Percentiles rank a stretch among this genome's conserved stretches.
Conservation (phyloP, 2,329 filamentous ascomycete species). For the Neopestalotiopsis rosae region DNA sequence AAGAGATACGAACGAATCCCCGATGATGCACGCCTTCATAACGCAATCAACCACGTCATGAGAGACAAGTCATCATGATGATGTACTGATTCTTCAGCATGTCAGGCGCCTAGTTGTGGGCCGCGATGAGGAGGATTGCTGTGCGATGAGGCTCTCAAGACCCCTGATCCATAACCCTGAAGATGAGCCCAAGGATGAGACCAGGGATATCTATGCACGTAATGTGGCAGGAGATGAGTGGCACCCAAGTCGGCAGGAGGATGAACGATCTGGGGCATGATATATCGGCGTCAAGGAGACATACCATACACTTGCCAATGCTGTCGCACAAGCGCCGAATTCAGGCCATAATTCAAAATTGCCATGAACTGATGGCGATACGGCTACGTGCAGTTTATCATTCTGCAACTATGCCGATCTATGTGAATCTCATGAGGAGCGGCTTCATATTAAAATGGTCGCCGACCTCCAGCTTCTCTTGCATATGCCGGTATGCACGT, state of each 20-base stretch:
- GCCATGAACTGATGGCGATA: not conserved
- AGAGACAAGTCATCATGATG: not conserved
- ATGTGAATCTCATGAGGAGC: not conserved
- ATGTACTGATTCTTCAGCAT: not conserved
- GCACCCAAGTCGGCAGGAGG: constrained; percentile 29
- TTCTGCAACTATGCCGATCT: not conserved
- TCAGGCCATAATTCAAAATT: not conserved
- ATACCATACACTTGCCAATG: constrained; percentile 21
- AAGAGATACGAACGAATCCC: not conserved
- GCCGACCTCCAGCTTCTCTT: constrained; percentile 8
- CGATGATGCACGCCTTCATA: not conserved
- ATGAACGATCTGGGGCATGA: constrained; percentile 28
- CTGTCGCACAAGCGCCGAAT: constrained; percentile 15
- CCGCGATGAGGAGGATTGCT: not conserved
- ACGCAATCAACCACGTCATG: not conserved
- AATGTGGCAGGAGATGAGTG: constrained; percentile 31
- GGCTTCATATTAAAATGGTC: constrained; percentile 9
- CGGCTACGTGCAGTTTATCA: constrained; percentile 13
- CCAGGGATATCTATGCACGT: constrained; percentile 28
- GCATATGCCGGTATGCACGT: constrained; percentile 4
- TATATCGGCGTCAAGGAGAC: constrained; percentile 25
- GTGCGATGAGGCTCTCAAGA: constrained; percentile 27
- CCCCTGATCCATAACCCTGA: constrained; percentile 17
- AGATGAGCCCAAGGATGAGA: constrained; percentile 22
- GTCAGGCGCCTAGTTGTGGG: not conserved